A percentile compares a stretch with the other conserved stretches of the same genome.
phyloP scores from a whole-genome alignment of 2,329 filamentous ascomycete species.

The Trichophyton equinum region DNA sequence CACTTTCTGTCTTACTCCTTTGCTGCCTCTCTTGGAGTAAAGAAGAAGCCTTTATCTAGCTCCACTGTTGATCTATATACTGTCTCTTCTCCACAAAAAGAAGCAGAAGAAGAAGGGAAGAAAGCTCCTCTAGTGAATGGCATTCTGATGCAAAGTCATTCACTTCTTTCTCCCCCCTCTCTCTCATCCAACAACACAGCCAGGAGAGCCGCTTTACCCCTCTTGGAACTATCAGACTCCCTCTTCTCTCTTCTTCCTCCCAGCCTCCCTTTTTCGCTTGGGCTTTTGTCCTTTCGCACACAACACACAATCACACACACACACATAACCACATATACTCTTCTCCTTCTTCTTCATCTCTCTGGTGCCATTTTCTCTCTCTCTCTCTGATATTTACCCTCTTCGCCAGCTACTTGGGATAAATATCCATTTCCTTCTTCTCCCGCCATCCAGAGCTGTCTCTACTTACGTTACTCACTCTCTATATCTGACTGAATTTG shows the following conservation, averaged over 20 bases:
- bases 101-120: too few species aligned
- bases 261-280: constrained; percentile 1
- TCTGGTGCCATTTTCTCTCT: not conserved
- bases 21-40: not conserved
- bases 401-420: not conserved
- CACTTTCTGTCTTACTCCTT: not conserved
- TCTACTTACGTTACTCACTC: not conserved
- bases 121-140: not conserved
- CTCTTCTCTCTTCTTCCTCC: constrained; percentile 10
- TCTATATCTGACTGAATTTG: not conserved
- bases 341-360: not conserved
- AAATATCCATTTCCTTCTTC: constrained; percentile 4
- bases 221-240: constrained; percentile 3
- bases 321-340: not conserved
- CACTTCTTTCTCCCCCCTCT: not conserved
- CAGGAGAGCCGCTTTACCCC: not conserved
- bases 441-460: not conserved
- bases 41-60: not conserved
- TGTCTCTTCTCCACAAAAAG: not conserved
- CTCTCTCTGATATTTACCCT: not conserved
- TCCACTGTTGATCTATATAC: not conserved
- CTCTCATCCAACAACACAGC: not conserved
- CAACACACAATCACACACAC: not conserved
- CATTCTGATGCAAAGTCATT: not conserved
- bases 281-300: constrained; percentile 4